Conservation (phyloP, 116 monocot species). For the Papilionanthe hybrid region DNA sequence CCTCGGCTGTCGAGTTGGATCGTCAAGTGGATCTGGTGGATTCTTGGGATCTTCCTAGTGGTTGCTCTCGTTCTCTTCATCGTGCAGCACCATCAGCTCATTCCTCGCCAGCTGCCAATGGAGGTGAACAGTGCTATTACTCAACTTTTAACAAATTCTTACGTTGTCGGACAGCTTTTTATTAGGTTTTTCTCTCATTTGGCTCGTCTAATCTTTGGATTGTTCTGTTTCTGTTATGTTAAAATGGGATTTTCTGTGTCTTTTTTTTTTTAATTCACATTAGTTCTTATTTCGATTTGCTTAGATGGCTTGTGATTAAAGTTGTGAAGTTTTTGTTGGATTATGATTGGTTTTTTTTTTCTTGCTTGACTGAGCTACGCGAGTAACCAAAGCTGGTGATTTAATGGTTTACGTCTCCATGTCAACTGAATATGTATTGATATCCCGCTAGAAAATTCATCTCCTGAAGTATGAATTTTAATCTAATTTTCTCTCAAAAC, state of each 20-base stretch:
- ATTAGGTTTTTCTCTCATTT: not conserved
- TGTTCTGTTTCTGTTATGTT: too few species aligned
- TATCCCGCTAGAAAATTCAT: too few species aligned
- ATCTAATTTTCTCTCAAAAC: too few species aligned
- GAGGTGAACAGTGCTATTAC: not conserved
- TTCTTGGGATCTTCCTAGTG: not conserved
- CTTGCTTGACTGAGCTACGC: not conserved
- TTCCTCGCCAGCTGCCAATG: not conserved
- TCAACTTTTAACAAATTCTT: not conserved
- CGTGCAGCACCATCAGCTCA: conserved; percentile 6
- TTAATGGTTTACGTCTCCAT: not conserved
- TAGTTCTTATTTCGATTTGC: too few species aligned
- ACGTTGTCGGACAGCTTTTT: not conserved
- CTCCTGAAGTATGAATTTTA: too few species aligned
- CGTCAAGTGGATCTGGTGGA: not conserved
- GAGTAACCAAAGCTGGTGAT: not conserved
- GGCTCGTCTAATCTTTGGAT: too few species aligned
- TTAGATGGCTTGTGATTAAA: too few species aligned
- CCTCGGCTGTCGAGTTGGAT: not conserved
- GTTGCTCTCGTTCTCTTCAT: not conserved
- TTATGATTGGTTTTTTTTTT: not conserved
- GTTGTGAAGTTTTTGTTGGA: not conserved
- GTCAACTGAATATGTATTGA: not conserved
- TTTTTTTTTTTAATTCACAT: not conserved
- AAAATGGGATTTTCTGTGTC: not conserved